Percentiles rank a stretch among this genome's conserved stretches.
Conservation (phyloP, 202 grass and related monocot genomes). For the Setaria italica region DNA sequence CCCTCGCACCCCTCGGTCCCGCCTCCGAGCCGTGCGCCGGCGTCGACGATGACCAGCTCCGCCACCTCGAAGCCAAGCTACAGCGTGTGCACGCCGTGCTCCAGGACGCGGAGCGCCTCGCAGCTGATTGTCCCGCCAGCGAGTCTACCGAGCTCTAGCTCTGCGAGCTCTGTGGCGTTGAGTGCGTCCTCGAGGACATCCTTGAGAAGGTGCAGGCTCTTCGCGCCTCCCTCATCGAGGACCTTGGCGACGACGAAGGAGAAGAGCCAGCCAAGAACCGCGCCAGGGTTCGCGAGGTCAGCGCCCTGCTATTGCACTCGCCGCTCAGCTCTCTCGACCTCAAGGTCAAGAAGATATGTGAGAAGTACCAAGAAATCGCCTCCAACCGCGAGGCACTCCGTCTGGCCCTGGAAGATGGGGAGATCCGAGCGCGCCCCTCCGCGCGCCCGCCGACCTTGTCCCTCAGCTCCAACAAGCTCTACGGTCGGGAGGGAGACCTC, state of each 20-base stretch:
- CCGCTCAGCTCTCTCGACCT: constrained; percentile 11
- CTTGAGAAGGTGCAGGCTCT: neutral
- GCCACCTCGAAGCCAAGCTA: constrained; percentile 28
- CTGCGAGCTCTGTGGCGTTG: too few species aligned
- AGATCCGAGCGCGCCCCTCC: neutral
- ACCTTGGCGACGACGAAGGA: constrained; percentile 10
- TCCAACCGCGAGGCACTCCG: constrained; percentile 38
- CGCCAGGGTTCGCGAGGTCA: constrained; percentile 8
- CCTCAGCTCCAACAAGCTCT: neutral
- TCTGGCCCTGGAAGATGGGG: constrained; percentile 29
- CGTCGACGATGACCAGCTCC: constrained; percentile 44
- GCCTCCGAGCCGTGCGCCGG: neutral
- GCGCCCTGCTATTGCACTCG: constrained; percentile 33
- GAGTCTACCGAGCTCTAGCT: too few species aligned
- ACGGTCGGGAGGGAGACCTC: constrained; percentile 31
- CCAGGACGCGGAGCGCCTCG: constrained; percentile 11
- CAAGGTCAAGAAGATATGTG: constrained; percentile 46
- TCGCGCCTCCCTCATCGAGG: constrained; percentile 33
- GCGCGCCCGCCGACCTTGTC: constrained; percentile 6
- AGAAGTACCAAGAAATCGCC: constrained; percentile 42
- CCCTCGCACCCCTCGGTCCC: constrained; percentile 18
- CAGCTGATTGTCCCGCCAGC: neutral
- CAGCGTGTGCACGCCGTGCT: constrained; percentile 34
- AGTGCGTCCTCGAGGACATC: too few species aligned
- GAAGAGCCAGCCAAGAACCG: neutral